These are phyloP conservation scores for Saccharomycopsis malanga DNA, from an alignment of 805 yeast species.

Conservation along the genomic window DNA sequence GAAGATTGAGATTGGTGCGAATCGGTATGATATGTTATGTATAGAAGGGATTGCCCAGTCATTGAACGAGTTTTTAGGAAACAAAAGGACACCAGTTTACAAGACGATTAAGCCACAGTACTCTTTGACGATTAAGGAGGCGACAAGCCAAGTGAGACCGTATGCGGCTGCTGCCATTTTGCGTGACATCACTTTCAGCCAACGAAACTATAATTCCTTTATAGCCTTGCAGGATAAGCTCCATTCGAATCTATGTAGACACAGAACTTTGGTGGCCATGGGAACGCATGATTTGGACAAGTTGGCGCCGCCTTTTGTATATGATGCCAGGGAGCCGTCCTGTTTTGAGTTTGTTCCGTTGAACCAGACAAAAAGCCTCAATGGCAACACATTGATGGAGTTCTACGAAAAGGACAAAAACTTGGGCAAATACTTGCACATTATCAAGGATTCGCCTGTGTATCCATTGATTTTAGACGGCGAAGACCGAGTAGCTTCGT, in stretches of 20 bases:
- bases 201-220: constrained; percentile 86
- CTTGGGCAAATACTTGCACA: constrained; percentile 79
- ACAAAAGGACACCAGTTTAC: constrained; percentile 56
- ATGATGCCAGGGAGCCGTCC: constrained; percentile 75
- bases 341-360: constrained; percentile 71
- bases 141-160: constrained; percentile 74
- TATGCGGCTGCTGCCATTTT: constrained; percentile 93
- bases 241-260: constrained; percentile 92
- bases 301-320: constrained; percentile 74
- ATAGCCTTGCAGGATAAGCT: constrained; percentile 93
- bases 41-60: constrained; percentile 97
- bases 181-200: constrained; percentile 74
- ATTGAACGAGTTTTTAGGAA: constrained; percentile 81
- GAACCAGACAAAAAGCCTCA: constrained; percentile 61
- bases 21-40: constrained; percentile 96
- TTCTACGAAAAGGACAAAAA: constrained; percentile 89
- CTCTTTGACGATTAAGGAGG: constrained; percentile 64
- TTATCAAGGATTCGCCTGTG: constrained; percentile 81
- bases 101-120: constrained; percentile 52
- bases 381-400: constrained; percentile 76
- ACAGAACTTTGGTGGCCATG: constrained; percentile 94
- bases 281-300: constrained; percentile 95
- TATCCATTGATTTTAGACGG: constrained; percentile 86
- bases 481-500: constrained; percentile 69
- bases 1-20: constrained; percentile 96